Conservation (phyloP, 2,329 filamentous ascomycete genomes). For the Dothideomycetes sp. region DNA sequence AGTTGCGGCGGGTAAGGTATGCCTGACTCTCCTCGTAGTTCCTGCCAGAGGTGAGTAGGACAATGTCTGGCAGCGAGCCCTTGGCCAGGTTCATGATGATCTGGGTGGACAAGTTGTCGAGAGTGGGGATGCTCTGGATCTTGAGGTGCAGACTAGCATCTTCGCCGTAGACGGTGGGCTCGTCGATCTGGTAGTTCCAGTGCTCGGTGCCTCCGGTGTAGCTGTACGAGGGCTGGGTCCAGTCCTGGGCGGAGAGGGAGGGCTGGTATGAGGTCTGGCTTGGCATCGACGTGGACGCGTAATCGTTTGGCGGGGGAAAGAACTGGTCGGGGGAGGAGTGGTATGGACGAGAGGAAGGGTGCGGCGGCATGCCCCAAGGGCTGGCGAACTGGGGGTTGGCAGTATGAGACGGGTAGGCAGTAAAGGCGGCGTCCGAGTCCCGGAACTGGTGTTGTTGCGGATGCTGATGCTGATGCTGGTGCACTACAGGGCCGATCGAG, state of each 20-base stretch:
- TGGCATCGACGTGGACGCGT: neutral
- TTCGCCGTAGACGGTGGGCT: slow-evolving; percentile 20
- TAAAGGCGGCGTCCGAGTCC: slow-evolving; percentile 2
- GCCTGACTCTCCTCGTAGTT: slow-evolving; percentile 45
- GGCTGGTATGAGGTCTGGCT: neutral
- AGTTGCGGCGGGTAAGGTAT: slow-evolving; percentile 49
- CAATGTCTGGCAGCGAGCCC: slow-evolving; percentile 44
- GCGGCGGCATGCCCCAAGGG: neutral
- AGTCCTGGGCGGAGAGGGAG: neutral
- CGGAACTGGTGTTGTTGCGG: neutral
- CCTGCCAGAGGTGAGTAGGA: slow-evolving; percentile 44
- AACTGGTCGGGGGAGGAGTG: neutral
- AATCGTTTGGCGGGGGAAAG: neutral
- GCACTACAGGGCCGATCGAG: too few relatives aligned
- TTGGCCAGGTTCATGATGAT: slow-evolving; percentile 47
- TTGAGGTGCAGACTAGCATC: slow-evolving; percentile 37
- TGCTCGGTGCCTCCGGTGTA: neutral
- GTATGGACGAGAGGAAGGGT: slow-evolving; percentile 3
- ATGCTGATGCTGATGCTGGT: slow-evolving; percentile 1
- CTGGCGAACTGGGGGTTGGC: neutral
- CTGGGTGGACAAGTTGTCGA: slow-evolving; percentile 52
- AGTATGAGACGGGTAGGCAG: neutral
- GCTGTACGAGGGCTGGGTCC: neutral
- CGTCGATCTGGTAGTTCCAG: slow-evolving; percentile 5
- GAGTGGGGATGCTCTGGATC: slow-evolving; percentile 48